Percentiles rank a stretch among this genome's conserved stretches.
These are phyloP conservation scores for Kentomonas sorsogonicus DNA, from an alignment of 208 protist species.

Conservation along the genomic window DNA sequence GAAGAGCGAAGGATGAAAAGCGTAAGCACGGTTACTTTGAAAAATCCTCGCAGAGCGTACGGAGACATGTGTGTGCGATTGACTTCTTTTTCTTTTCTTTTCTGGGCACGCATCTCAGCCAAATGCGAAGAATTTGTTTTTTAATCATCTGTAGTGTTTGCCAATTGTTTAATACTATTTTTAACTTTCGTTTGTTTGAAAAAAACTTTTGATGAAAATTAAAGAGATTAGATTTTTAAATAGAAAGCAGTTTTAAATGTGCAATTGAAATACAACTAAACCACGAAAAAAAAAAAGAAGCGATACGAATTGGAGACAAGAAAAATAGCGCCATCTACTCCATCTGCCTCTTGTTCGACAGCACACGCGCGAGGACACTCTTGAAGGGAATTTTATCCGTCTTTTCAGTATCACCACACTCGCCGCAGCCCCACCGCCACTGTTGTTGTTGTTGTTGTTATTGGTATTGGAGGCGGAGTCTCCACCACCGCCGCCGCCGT, in stretches of 20 bases:
- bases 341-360: conserved; percentile 80
- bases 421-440: not conserved
- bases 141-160: not conserved
- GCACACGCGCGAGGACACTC: conserved; percentile 65
- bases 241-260: not conserved
- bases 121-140: too few species aligned
- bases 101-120: too few species aligned
- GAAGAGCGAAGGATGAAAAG: too few species aligned
- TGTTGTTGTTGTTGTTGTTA: not conserved
- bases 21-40: too few species aligned
- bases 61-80: too few species aligned
- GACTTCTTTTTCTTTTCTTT: too few species aligned
- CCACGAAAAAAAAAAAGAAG: not conserved
- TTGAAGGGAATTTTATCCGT: too few species aligned
- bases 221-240: not conserved
- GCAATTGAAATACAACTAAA: not conserved
- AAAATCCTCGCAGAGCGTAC: too few species aligned
- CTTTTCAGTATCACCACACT: too few species aligned
- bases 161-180: not conserved
- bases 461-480: not conserved
- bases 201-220: not conserved
- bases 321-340: conserved; percentile 3
- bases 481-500: not conserved
- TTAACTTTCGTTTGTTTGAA: not conserved
- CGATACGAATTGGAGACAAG: not conserved